Evolutionary conservation across 2,329 filamentous ascomycete species (phyloP).

Genomic region (Aspergillus bombycis): DNA sequence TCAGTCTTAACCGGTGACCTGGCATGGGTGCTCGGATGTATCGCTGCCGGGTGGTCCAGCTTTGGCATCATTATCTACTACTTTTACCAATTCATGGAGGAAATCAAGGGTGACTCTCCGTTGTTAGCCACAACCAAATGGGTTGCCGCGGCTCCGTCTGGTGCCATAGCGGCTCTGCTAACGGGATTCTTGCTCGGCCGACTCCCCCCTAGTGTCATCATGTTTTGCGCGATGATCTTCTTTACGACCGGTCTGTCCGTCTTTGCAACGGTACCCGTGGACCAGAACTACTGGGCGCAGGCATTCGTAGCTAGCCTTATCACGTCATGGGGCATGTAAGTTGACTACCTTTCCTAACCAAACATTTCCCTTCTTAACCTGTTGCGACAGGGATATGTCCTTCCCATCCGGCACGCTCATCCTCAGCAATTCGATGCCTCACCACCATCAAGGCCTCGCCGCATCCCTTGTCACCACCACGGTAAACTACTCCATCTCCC

Average conservation of each 20-base stretch:
- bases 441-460: slow-evolving; percentile 56
- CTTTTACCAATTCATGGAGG: slow-evolving; percentile 54
- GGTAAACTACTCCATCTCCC: slow-evolving; percentile 70
- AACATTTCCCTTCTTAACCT: background rate
- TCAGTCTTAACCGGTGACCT: slow-evolving; percentile 51
- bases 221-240: slow-evolving; percentile 36
- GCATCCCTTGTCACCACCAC: slow-evolving; percentile 64
- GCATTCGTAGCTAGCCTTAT: slow-evolving; percentile 58
- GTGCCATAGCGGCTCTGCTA: slow-evolving; percentile 35
- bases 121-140: slow-evolving; percentile 33
- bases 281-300: slow-evolving; percentile 68
- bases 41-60: slow-evolving; percentile 57
- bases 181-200: slow-evolving; percentile 39
- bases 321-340: slow-evolving; percentile 36
- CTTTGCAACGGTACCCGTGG: slow-evolving; percentile 50
- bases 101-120: slow-evolving; percentile 33
- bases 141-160: slow-evolving; percentile 30
- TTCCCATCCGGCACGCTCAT: slow-evolving; percentile 66
- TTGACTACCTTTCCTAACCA: background rate
- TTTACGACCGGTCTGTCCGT: slow-evolving; percentile 48
- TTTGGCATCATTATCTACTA: slow-evolving; percentile 60
- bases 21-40: slow-evolving; percentile 59
- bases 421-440: slow-evolving; percentile 57
- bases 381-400: slow-evolving; percentile 63
- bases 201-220: slow-evolving; percentile 32